phyloP scores from a whole-genome alignment of 495 filamentous ascomycete genomes.

The Aspergillus ellipticus region DNA sequence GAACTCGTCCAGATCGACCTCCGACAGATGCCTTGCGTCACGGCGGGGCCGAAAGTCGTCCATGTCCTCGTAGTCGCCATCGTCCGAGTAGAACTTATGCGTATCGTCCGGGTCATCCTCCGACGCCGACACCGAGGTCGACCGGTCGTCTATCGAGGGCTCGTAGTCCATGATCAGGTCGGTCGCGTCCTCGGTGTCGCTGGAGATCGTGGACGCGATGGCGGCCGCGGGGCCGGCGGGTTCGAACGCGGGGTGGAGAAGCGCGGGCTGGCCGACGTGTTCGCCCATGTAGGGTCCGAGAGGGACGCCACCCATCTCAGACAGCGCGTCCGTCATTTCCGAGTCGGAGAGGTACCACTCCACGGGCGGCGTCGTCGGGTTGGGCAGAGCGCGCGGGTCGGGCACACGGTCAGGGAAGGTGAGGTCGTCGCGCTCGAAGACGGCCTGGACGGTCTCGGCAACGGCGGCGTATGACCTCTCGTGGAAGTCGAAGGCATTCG shows the following conservation, averaged over 20 bases:
- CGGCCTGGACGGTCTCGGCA: conserved; percentile 32
- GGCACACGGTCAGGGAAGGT: not conserved
- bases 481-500: conserved; percentile 20
- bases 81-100: conserved; percentile 35
- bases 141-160: conserved; percentile 9
- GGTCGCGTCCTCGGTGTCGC: conserved; percentile 21
- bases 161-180: conserved; percentile 32
- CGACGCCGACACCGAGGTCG: conserved; percentile 11
- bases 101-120: conserved; percentile 35
- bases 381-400: not conserved
- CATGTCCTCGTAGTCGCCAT: conserved; percentile 22
- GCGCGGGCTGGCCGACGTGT: conserved; percentile 19
- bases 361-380: conserved; percentile 7
- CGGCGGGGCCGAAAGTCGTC: conserved; percentile 1
- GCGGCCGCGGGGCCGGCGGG: conserved; percentile 9
- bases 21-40: conserved; percentile 12
- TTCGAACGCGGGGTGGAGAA: conserved; percentile 22
- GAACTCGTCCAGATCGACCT: conserved; percentile 36
- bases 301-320: conserved; percentile 22
- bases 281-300: conserved; percentile 14
- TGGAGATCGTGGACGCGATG: conserved; percentile 20
- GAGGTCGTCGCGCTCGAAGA: conserved; percentile 15
- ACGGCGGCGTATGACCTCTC: conserved; percentile 16
- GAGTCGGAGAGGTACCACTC: conserved; percentile 22
- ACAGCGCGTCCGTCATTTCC: conserved; percentile 23